Base-by-base conservation (phyloP, 192 early-diverging fungal genomes). In the Backusella mclennaniae region DNA sequence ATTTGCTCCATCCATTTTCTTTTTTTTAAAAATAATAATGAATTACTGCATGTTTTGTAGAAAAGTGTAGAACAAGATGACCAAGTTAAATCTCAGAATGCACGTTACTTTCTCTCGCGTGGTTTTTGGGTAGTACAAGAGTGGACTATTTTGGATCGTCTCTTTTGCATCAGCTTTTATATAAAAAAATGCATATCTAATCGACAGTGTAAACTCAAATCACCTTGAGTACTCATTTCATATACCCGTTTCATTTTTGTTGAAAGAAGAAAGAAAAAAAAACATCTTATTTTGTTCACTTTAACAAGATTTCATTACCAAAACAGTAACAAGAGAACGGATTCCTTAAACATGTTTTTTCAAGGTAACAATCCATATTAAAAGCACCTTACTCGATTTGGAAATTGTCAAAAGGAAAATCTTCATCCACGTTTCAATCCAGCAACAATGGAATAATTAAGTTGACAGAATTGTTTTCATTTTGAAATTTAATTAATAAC, bases 401-500 rank as follows among this genome's bases (percentile, higher is more conserved):
- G 56, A 63, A 63, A 63, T 63, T 63, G 56, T 63, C 56, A 63
- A 63, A 63, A 29, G 12, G 56, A 11, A 29, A 63, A 63, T 63
- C 26, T 29, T 29, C n/a, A 26, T 29, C 21, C 23, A 63, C 56
- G 56, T 63, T 63, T 63, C 12, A 5, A n/a, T 29, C 23, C 56
- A 63, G 12, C 56, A 63, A 26, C 26, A 29, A 63, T 63, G 29
- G 42, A 44, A 44, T 17, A 44, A 44, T 17, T 17, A 44, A 44
- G 14, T 44, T 17, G 15, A 44, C 15, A 63, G 21, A 29, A 63
- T 14, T 4, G 26, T 29, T 11, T 26, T 29, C 23, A 39, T 12
- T 39, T 39, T 39, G 7, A 11, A 39, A 15, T 17, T 44, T 44
- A 44, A 44, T 44, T 44, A 44, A 44, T 15, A 17, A 44, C 3